Conservation (phyloP, 2,329 filamentous ascomycete species). For the Aspergillus sergii region DNA sequence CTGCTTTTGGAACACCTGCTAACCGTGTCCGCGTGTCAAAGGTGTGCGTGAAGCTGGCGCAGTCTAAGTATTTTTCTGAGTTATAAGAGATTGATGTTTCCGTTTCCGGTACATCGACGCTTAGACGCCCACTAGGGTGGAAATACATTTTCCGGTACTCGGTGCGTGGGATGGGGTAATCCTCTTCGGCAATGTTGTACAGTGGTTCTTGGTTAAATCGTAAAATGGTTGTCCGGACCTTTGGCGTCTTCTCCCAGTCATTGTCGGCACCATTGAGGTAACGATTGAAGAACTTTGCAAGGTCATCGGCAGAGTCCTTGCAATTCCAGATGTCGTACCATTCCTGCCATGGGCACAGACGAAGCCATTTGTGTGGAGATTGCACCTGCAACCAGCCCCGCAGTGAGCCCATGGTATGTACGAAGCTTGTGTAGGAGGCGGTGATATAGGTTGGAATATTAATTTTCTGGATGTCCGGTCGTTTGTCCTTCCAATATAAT, state of each 20-base stretch:
- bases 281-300: slow-evolving; percentile 6
- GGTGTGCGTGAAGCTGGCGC: slow-evolving; percentile 15
- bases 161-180: neutral
- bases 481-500: slow-evolving; percentile 10
- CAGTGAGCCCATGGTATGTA: slow-evolving; percentile 18
- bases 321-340: slow-evolving; percentile 20
- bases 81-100: neutral
- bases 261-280: neutral
- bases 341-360: slow-evolving; percentile 17
- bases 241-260: neutral
- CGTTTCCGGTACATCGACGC: neutral
- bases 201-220: neutral
- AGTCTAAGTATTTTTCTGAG: neutral
- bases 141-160: neutral
- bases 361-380: slow-evolving; percentile 14
- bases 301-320: slow-evolving; percentile 5
- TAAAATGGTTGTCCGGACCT: neutral
- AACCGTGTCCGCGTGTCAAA: slow-evolving; percentile 9
- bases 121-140: neutral
- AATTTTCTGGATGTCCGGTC: neutral
- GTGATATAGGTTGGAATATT: slow-evolving; percentile 7
- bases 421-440: slow-evolving; percentile 7
- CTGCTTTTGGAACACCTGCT: slow-evolving; percentile 16
- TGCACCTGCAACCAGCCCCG: slow-evolving; percentile 14
- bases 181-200: neutral